A percentile compares a stretch with the other conserved stretches of the same genome.
Conservation (phyloP, 1,139 yeast genomes). For the Martiniozyma asiatica region DNA sequence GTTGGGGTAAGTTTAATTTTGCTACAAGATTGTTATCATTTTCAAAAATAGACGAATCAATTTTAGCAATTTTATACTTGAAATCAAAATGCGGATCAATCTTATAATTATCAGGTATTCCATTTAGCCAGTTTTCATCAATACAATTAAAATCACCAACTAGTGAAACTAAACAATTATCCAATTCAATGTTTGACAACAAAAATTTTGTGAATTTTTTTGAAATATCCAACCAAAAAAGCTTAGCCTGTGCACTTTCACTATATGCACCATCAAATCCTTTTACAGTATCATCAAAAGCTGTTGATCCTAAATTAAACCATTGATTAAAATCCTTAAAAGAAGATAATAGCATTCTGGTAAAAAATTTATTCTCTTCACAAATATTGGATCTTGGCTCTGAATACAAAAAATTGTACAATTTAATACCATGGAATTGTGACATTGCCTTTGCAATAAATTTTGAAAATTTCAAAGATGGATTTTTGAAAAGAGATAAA, state of each 20-base stretch:
- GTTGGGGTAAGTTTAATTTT: conserved; percentile 14
- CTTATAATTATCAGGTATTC: background rate
- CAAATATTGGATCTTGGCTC: conserved; percentile 26
- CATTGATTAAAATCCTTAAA: conserved; percentile 24
- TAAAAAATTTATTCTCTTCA: conserved; percentile 33
- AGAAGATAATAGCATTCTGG: conserved; percentile 28
- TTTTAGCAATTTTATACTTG: conserved; percentile 20
- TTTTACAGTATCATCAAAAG: conserved; percentile 21
- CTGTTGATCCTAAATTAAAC: conserved; percentile 29
- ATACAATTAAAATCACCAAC: conserved; percentile 19
- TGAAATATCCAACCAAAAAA: conserved; percentile 31
- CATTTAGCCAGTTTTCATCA: conserved; percentile 7
- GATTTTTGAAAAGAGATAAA: conserved; percentile 13
- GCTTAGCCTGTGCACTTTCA: conserved; percentile 21
- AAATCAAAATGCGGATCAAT: conserved; percentile 27
- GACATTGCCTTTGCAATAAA: conserved; percentile 28
- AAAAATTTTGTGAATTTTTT: conserved; percentile 24
- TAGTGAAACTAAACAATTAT: conserved; percentile 24
- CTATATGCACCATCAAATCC: conserved; percentile 19
- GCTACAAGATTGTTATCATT: conserved; percentile 8
- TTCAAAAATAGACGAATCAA: conserved; percentile 6
- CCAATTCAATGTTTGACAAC: conserved; percentile 15
- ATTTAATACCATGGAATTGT: conserved; percentile 34
- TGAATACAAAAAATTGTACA: conserved; percentile 31
- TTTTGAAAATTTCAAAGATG: conserved; percentile 14